Conservation (phyloP, 768 basidiomycete genomes). For the Calocybe gangraenosa region DNA sequence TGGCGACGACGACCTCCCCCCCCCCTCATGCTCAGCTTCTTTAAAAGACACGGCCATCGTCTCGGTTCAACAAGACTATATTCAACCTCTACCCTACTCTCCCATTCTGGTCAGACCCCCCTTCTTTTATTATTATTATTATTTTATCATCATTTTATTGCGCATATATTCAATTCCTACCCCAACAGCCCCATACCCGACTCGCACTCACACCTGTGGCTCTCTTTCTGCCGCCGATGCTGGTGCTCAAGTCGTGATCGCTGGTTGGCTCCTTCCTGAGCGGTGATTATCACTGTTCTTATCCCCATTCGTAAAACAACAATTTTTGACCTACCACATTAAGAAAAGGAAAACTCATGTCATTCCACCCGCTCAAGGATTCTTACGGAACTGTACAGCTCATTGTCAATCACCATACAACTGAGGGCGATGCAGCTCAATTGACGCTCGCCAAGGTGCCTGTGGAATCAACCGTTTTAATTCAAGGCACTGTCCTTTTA, state of each 20-base stretch:
- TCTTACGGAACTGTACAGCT: conserved; percentile 76
- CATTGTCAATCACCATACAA: conserved; percentile 48
- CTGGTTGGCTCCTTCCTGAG: conserved; percentile 81
- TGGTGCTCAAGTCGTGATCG: conserved; percentile 60
- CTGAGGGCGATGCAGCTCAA: conserved; percentile 24
- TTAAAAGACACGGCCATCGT: too few relatives aligned
- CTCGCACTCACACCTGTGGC: conserved; percentile 62
- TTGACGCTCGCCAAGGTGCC: conserved; percentile 57
- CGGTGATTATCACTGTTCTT: conserved; percentile 50
- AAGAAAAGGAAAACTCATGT: conserved; percentile 70
- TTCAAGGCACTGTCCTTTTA: conserved; percentile 67
- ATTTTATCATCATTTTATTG: too few relatives aligned
- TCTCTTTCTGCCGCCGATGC: conserved; percentile 47
- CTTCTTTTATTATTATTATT: conserved; percentile 15
- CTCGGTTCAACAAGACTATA: too few relatives aligned
- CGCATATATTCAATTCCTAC: conserved; percentile 17
- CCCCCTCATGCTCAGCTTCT: conserved; percentile 6
- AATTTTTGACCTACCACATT: conserved; percentile 31
- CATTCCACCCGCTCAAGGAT: conserved; percentile 87
- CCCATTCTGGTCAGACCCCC: conserved; percentile 34
- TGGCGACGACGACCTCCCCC: background rate
- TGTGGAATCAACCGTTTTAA: conserved; percentile 71
- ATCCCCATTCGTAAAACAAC: conserved; percentile 26
- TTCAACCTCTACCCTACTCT: background rate
- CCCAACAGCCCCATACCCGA: conserved; percentile 50